A percentile compares a stretch with the other conserved stretches of the same genome.
Evolutionary conservation across 768 basidiomycete species (phyloP).

Genomic region (Favolaschia claudopus): DNA sequence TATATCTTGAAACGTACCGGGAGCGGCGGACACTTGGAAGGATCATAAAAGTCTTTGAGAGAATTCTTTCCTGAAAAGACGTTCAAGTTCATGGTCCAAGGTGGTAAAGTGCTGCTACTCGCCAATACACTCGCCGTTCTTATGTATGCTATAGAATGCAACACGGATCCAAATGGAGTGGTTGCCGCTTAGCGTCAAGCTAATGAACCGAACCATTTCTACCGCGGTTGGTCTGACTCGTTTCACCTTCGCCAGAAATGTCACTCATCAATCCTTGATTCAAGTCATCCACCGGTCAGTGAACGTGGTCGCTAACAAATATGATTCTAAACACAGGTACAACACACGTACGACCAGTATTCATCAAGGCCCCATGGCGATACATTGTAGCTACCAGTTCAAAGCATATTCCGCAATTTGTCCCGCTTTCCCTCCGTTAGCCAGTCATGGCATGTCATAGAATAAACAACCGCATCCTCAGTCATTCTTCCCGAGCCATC

Average conservation of each 20-base stretch:
- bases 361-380: neutral
- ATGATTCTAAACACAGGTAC: too few relatives aligned
- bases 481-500: conserved; percentile 27
- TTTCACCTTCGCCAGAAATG: too few relatives aligned
- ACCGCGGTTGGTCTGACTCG: neutral
- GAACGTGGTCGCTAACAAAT: too few relatives aligned
- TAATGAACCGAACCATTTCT: conserved; percentile 5
- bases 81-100: conserved; percentile 8
- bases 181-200: too few relatives aligned
- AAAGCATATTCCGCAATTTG: conserved; percentile 11
- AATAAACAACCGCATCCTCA: conserved; percentile 32
- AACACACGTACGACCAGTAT: too few relatives aligned
- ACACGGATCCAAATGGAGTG: neutral
- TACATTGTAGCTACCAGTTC: neutral
- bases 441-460: conserved; percentile 31
- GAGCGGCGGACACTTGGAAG: conserved; percentile 9
- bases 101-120: neutral
- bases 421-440: conserved; percentile 21
- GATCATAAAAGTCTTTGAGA: conserved; percentile 19
- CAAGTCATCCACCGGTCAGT: too few relatives aligned
- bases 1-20: conserved; percentile 14
- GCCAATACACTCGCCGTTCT: neutral
- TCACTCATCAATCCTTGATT: too few relatives aligned
- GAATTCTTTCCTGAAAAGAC: conserved; percentile 16
- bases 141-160: neutral